A percentile compares a stretch with the other conserved stretches of the same genome.
Conservation (phyloP, 352 stramenopile genomes). For the Phytophthora pistaciae region DNA sequence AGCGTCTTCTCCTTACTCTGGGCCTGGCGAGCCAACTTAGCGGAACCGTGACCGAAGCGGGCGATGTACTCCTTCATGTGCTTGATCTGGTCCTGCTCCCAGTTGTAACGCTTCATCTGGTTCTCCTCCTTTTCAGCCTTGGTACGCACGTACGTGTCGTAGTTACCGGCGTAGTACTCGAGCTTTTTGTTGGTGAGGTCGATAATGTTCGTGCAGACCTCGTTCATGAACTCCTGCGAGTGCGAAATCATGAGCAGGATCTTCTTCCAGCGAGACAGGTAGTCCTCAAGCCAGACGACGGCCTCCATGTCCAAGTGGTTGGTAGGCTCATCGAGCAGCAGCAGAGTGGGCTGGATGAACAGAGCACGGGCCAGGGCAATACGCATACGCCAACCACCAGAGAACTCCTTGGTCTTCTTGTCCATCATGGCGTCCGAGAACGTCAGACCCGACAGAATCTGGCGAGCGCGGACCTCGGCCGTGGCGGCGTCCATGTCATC, state of each 20-base stretch:
- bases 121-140: constrained; percentile 98
- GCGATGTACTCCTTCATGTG: constrained; percentile 99
- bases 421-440: constrained; percentile 97
- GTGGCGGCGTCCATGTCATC: constrained; percentile 96
- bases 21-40: constrained; percentile 97
- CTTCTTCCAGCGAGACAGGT: constrained; percentile 97
- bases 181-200: constrained; percentile 96
- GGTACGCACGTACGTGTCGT: constrained; percentile 98
- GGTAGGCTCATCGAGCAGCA: constrained; percentile 96
- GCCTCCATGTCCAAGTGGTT: constrained; percentile 98
- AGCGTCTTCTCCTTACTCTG: constrained; percentile 99
- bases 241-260: constrained; percentile 98
- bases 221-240: constrained; percentile 99
- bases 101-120: constrained; percentile 98
- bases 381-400: constrained; percentile 96
- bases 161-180: constrained; percentile 99
- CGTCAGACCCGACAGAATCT: constrained; percentile 96
- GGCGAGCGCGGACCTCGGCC: constrained; percentile 92
- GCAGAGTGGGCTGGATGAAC: constrained; percentile 96
- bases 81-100: constrained; percentile 98
- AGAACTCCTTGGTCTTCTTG: constrained; percentile 95
- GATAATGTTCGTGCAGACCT: constrained; percentile 98
- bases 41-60: constrained; percentile 97
- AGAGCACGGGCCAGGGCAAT: constrained; percentile 96
- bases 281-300: constrained; percentile 99